Evolutionary conservation across 441 rosid species (phyloP), one percentile per base, ranked within the genome.

Genomic region (Lepidium campestre): DNA sequence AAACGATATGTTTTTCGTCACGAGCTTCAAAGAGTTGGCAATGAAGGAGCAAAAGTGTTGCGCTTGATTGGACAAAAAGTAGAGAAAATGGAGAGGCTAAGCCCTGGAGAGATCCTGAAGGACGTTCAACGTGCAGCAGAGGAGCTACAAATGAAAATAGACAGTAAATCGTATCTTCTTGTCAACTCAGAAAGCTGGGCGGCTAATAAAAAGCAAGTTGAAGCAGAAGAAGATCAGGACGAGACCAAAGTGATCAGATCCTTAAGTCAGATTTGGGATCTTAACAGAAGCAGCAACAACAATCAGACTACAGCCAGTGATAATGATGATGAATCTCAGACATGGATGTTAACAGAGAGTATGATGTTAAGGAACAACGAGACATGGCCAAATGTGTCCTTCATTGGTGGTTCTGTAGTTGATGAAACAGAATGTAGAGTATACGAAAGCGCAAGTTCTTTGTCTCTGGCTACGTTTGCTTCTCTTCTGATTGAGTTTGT

Each of bases 121-220:
- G 80, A 85, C 47, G 88, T 89, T 17, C 95, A 83, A 6, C 79
- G 75, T 19, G 96, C 98, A 62, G 97, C 95, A 7, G 95, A 88
- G 70, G 82, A 71, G 58, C 66, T 93, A 20, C 98, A 93, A 57
- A 72, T 74, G 80, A 88, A 88, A 74, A 86, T 93, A 58, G 95
- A 93, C 34, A 48, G 59, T 15, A 87, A 81, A 18, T 90, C 93
- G 0, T 86, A 77, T 75, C 79, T 93, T 59, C 77, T 90, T 15
- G 87, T 89, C 25, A 93, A 90, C 74, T 78, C 84, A 18, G 93
- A 86, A 72, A 87, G 85, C 77, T 87, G 96, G 98, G 85, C 82
- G 18, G 71, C 68, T 3, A 14, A 57, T 41, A 82, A 78, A 57
- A 74, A 46, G 12, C 68, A 35, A 19, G 67, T 48, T 0, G 82